Evolutionary conservation across 352 stramenopile species (phyloP), one percentile per base, ranked within the genome.

Genomic region (Pythium oligandrum): DNA sequence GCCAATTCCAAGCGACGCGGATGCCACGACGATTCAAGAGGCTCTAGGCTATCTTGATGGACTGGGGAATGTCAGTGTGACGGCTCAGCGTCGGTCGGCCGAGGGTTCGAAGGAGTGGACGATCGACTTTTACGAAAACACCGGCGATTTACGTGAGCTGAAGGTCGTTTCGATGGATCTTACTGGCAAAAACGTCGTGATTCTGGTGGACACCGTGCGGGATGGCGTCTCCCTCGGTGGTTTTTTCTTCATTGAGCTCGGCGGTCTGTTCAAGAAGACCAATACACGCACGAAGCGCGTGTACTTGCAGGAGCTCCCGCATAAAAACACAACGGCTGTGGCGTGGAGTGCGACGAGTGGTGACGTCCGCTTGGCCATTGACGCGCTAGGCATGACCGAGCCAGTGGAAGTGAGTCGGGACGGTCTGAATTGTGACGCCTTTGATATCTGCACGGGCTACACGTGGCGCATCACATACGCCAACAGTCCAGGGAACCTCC

Each of bases 91-190:
- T 44, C 54, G 88, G 0, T 65, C 75, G 5, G 63, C 78, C 1
- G 81, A 92, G 52, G 75, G 78, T 11, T 74, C 55, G 2, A 84
- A 78, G 63, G 69, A 72, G 34, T 92, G 81, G 81, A 85, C 60
- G 2, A 57, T 92, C 6, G 75, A 73, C 32, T 92, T 92, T 44
- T 31, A 63, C 0, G 55, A 64, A 17, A 92, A 90, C 63, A 77
- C 88, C 49, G 81, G 78, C 2, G 70, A 83, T 35, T 42, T 92
- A 9, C 40, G 45, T 0, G 59, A 54, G 33, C 63, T 92, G 51
- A 54, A 54, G 3, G 61, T 61, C 12, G 57, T 49, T 12, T 73
- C 71, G 6, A 3, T 84, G 5, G 88, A 87, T n/a, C 44, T 92
- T 7, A 86, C 78, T 0, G 78, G 77, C 3, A 57, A 58, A 4